Conservation (phyloP, 345 rosid species). For the Bruguiera parviflora region DNA sequence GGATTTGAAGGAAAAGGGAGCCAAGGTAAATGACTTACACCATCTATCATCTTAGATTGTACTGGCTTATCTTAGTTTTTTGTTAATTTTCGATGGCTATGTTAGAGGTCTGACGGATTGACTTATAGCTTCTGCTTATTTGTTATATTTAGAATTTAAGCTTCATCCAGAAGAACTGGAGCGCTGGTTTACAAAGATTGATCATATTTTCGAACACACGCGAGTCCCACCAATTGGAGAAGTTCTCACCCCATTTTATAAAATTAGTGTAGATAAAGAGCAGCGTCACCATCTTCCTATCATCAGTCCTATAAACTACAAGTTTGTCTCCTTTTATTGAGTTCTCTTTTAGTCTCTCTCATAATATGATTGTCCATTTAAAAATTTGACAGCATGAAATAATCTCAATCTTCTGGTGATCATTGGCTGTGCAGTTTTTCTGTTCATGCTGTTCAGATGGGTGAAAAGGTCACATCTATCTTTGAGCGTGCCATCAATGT, state of each 20-base stretch:
- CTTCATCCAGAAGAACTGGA: slow-evolving; percentile 82
- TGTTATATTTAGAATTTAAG: slow-evolving; percentile 53
- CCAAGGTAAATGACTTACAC: slow-evolving; percentile 52
- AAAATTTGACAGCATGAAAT: background rate
- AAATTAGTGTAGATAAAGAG: slow-evolving; percentile 52
- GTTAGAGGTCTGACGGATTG: slow-evolving; percentile 12
- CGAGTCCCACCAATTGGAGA: slow-evolving; percentile 73
- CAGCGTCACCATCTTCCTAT: slow-evolving; percentile 69
- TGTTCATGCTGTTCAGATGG: slow-evolving; percentile 91
- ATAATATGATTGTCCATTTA: slow-evolving; percentile 11
- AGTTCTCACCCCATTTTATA: slow-evolving; percentile 71
- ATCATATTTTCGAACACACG: slow-evolving; percentile 89
- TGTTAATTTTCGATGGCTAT: background rate
- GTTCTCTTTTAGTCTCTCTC: background rate
- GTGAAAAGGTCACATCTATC: slow-evolving; percentile 77
- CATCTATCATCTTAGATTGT: background rate
- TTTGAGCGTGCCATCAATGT: slow-evolving; percentile 79
- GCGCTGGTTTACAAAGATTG: slow-evolving; percentile 91
- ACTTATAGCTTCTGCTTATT: slow-evolving; percentile 17
- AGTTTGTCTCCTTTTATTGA: slow-evolving; percentile 34
- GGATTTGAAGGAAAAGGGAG: slow-evolving; percentile 98
- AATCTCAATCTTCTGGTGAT: background rate
- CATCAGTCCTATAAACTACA: slow-evolving; percentile 76
- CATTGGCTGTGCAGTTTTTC: slow-evolving; percentile 55
- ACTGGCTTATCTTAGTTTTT: background rate